A percentile compares a stretch with the other conserved stretches of the same genome.
These are phyloP conservation scores for Vicia faba DNA, from an alignment of 306 rosid species.

Conservation along the genomic window DNA sequence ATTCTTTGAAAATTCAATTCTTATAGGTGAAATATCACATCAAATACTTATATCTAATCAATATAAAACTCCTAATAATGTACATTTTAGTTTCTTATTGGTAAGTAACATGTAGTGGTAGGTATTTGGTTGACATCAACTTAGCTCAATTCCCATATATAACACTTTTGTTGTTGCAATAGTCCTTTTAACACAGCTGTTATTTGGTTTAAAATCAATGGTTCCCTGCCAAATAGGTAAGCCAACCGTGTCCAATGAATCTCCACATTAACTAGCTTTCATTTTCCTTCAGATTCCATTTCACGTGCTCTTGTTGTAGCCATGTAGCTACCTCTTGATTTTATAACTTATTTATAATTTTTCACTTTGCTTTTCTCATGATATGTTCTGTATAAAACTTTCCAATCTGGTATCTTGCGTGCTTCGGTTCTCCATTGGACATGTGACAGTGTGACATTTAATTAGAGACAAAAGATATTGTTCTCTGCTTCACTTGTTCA, in stretches of 20 bases:
- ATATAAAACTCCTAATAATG: too few species aligned
- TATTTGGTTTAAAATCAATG: slow-evolving; percentile 1
- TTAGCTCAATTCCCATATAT: not conserved
- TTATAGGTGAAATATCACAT: too few species aligned
- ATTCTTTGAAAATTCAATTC: not conserved
- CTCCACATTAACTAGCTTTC: slow-evolving; percentile 14
- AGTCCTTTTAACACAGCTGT: slow-evolving; percentile 27
- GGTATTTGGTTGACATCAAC: not conserved
- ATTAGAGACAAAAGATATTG: too few species aligned
- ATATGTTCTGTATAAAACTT: not conserved
- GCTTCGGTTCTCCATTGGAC: slow-evolving; percentile 17
- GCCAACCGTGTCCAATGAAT: slow-evolving; percentile 16
- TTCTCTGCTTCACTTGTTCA: not conserved
- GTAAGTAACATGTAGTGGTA: slow-evolving; percentile 7
- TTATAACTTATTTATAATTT: not conserved
- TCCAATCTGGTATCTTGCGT: slow-evolving; percentile 12
- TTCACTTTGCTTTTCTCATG: not conserved
- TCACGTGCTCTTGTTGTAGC: slow-evolving; percentile 40
- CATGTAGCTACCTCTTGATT: not conserved
- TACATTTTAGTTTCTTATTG: not conserved
- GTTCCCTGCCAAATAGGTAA: slow-evolving; percentile 24
- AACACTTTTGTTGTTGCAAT: not conserved
- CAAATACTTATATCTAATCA: too few species aligned
- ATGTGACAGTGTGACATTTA: not conserved
- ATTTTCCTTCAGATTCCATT: slow-evolving; percentile 33